Percentiles rank a stretch among this genome's conserved stretches.
Conservation (phyloP, 352 stramenopile genomes). For the Phytophthora tentaculata region DNA sequence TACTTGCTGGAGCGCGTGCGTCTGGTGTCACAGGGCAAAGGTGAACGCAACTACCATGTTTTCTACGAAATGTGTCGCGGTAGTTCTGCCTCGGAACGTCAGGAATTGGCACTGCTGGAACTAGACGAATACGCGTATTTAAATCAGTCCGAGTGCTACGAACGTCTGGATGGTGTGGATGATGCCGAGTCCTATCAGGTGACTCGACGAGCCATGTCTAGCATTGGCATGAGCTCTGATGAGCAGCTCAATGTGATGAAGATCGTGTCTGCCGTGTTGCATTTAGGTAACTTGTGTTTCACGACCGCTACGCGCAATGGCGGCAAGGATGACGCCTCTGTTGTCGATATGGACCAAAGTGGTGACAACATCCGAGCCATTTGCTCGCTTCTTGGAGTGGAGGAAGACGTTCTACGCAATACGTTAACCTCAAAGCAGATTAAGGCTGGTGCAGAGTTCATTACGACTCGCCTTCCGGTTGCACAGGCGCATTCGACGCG, state of each 20-base stretch:
- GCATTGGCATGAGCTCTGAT: conserved; percentile 75
- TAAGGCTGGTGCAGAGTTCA: conserved; percentile 76
- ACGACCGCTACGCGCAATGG: conserved; percentile 56
- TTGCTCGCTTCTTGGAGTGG: conserved; percentile 77
- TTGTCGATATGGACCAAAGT: conserved; percentile 60
- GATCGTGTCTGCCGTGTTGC: conserved; percentile 85
- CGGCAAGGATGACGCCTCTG: conserved; percentile 62
- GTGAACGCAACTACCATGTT: conserved; percentile 98
- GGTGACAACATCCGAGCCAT: conserved; percentile 77
- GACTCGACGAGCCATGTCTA: conserved; percentile 82
- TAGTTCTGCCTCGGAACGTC: conserved; percentile 58
- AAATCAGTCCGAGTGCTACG: conserved; percentile 80
- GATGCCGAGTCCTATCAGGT: conserved; percentile 81
- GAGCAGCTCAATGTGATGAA: conserved; percentile 86
- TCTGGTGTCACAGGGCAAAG: conserved; percentile 92
- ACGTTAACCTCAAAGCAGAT: conserved; percentile 85
- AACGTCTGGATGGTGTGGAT: conserved; percentile 77
- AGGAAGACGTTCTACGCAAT: conserved; percentile 58
- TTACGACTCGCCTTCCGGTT: conserved; percentile 70
- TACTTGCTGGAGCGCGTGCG: conserved; percentile 97
- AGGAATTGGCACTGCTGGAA: conserved; percentile 52
- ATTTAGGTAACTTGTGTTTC: conserved; percentile 90
- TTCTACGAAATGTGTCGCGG: conserved; percentile 97
- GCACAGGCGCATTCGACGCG: conserved; percentile 77
- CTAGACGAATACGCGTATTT: conserved; percentile 83